A percentile compares a stretch with the other conserved stretches of the same genome.
These are phyloP conservation scores for Boletellus emodensis DNA, from an alignment of 768 basidiomycete species.

Conservation along the genomic window DNA sequence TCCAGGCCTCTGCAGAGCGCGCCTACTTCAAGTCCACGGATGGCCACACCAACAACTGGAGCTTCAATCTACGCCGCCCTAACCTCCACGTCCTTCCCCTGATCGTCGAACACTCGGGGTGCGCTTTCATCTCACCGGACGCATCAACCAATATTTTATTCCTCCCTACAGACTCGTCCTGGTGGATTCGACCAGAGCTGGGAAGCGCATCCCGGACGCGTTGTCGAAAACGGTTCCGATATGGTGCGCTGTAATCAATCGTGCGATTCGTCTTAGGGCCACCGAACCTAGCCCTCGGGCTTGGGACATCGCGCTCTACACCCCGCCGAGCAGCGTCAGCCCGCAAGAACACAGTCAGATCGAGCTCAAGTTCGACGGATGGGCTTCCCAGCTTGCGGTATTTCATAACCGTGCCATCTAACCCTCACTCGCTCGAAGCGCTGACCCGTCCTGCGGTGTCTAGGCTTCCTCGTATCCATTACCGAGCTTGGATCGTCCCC, in stretches of 20 bases:
- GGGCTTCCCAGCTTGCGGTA: constrained; percentile 70
- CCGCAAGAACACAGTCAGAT: constrained; percentile 81
- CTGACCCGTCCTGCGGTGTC: not conserved
- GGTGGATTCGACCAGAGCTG: constrained; percentile 89
- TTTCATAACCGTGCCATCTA: not conserved
- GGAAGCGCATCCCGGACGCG: constrained; percentile 93
- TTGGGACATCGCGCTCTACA: constrained; percentile 65
- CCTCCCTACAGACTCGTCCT: constrained; percentile 57
- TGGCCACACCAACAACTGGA: constrained; percentile 82
- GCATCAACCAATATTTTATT: not conserved
- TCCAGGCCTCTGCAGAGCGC: constrained; percentile 13
- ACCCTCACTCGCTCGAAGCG: not conserved
- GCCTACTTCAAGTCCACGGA: constrained; percentile 95
- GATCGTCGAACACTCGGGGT: constrained; percentile 59
- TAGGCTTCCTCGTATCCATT: constrained; percentile 73
- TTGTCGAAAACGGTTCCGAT: constrained; percentile 91
- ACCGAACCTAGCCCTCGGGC: not conserved
- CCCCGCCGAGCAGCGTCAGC: constrained; percentile 65
- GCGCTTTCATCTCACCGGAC: constrained; percentile 14
- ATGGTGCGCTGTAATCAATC: constrained; percentile 90
- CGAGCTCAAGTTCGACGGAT: constrained; percentile 53
- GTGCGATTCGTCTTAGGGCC: constrained; percentile 39
- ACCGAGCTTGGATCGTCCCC: constrained; percentile 55
- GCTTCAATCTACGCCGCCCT: constrained; percentile 77
- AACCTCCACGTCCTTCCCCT: constrained; percentile 75